These are phyloP conservation scores for Sarocladium brachiariae DNA, from an alignment of 2,329 filamentous ascomycete species.

Conservation along the genomic window DNA sequence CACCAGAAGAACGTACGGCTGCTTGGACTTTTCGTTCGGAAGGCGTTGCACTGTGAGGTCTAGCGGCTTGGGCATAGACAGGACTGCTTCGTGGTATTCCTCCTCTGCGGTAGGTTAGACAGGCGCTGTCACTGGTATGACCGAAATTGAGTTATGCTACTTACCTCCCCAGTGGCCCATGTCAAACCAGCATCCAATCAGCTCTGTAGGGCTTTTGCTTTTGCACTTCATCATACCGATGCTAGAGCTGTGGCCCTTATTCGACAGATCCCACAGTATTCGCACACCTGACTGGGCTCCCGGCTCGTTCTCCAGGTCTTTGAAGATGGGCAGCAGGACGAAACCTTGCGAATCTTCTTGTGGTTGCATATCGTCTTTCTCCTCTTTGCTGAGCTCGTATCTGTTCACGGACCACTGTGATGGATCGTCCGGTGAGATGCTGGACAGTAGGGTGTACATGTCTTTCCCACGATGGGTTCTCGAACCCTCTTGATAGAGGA, in stretches of 20 bases:
- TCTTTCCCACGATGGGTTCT: background rate
- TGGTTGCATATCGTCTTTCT: background rate
- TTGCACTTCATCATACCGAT: constrained; percentile 6
- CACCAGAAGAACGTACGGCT: constrained; percentile 7
- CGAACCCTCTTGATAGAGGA: constrained; percentile 1
- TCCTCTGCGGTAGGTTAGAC: background rate
- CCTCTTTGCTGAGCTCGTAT: background rate
- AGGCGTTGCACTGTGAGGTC: background rate
- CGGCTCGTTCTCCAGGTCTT: background rate
- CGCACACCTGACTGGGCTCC: background rate
- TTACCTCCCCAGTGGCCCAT: constrained; percentile 2
- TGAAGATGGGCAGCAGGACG: background rate
- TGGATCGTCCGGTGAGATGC: background rate
- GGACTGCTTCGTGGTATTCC: background rate
- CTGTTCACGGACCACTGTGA: background rate
- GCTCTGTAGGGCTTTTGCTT: background rate
- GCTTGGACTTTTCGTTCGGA: background rate
- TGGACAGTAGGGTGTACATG: constrained; percentile 3
- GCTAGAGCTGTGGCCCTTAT: background rate
- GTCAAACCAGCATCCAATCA: background rate
- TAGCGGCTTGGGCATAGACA: constrained; percentile 1
- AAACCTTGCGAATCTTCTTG: constrained; percentile 1
- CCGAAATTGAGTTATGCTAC: background rate
- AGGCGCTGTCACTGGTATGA: background rate
- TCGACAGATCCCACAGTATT: constrained; percentile 3